phyloP scores from a whole-genome alignment of 495 filamentous ascomycete species.

The Neurospora africana region DNA sequence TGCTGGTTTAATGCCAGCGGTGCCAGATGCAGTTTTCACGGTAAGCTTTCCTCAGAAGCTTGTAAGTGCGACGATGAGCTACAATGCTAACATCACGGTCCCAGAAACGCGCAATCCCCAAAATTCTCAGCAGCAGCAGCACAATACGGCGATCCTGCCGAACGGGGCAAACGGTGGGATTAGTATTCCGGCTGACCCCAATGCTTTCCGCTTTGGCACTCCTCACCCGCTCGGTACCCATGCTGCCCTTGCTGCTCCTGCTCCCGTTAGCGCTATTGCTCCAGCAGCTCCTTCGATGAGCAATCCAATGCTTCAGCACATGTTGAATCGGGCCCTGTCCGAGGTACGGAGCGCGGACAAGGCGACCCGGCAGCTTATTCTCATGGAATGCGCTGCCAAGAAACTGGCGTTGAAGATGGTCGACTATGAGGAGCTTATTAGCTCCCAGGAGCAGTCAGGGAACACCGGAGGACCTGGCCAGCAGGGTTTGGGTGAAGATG shows the following conservation, averaged over 20 bases:
- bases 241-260: constrained; percentile 7
- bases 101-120: constrained; percentile 21
- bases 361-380: constrained; percentile 27
- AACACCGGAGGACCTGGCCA: constrained; percentile 8
- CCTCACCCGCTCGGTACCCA: constrained; percentile 3
- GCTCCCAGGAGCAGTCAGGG: constrained; percentile 3
- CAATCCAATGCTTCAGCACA: constrained; percentile 28
- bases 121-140: constrained; percentile 7
- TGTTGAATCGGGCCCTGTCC: constrained; percentile 27
- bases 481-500: constrained; percentile 21
- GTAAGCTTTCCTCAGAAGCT: constrained; percentile 18
- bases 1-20: constrained; percentile 44
- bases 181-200: constrained; percentile 14
- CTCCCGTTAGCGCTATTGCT: constrained; percentile 6
- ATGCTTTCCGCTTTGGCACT: constrained; percentile 12
- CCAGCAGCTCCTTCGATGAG: constrained; percentile 19
- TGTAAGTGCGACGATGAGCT: background rate
- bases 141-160: constrained; percentile 12
- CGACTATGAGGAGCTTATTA: constrained; percentile 29
- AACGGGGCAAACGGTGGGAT: constrained; percentile 5
- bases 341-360: constrained; percentile 33
- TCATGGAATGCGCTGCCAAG: constrained; percentile 31
- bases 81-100: background rate
- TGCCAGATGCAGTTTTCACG: constrained; percentile 40
- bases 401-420: constrained; percentile 34